A percentile compares a stretch with the other conserved stretches of the same genome.
Evolutionary conservation across 225 moss, liverwort and hornwort genomes (phyloP).

Genomic region (Pseudisothecium myosuroides): DNA sequence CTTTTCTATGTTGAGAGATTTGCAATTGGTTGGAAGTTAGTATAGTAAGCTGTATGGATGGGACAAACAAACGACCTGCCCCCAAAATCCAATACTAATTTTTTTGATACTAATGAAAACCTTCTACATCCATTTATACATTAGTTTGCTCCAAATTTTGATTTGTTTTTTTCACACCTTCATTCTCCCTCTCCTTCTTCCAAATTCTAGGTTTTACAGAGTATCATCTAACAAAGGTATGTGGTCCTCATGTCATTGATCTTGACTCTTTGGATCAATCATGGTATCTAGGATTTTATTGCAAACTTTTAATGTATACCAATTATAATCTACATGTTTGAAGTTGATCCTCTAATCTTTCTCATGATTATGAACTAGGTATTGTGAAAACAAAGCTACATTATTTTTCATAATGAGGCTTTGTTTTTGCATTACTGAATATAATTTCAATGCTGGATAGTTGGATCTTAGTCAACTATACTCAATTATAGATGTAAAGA

Average conservation of each 20-base stretch:
- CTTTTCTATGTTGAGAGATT: not conserved
- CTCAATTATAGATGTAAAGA: not conserved
- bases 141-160: no score
- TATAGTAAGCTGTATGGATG: not conserved
- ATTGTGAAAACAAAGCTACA: not conserved
- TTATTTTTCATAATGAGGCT: not conserved
- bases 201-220: no score
- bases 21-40: not conserved
- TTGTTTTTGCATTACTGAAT: not conserved
- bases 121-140: not conserved
- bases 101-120: not conserved
- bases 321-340: not conserved
- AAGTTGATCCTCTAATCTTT: not conserved
- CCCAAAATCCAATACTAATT: not conserved
- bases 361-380: not conserved
- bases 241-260: not conserved
- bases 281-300: not conserved
- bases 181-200: fast-evolving
- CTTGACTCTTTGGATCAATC: not conserved
- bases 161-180: no score
- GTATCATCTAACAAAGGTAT: not conserved
- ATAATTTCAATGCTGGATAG: not conserved
- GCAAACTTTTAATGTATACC: not conserved
- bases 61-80: not conserved
- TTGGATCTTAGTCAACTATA: not conserved